Evolutionary conservation across 495 filamentous ascomycete species (phyloP).

Genomic region (Penicillium flavigenum): DNA sequence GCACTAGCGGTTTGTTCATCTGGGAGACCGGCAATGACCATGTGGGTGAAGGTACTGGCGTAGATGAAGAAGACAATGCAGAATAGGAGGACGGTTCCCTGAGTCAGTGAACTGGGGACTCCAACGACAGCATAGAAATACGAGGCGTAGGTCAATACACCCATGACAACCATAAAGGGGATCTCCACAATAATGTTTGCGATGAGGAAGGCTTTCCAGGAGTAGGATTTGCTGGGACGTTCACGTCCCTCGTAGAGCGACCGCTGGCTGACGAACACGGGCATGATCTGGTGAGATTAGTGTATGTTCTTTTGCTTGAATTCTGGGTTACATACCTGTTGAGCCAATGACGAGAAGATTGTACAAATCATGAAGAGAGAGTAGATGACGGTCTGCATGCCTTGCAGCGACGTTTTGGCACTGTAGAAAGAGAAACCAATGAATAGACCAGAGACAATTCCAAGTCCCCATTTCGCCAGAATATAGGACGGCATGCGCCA

Average conservation of each 20-base stretch:
- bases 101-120: conserved; percentile 40
- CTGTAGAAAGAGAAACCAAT: conserved; percentile 59
- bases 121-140: conserved; percentile 52
- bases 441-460: conserved; percentile 54
- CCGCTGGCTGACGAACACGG: conserved; percentile 61
- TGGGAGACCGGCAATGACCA: conserved; percentile 57
- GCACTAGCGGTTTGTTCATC: conserved; percentile 54
- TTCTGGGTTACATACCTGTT: conserved; percentile 42
- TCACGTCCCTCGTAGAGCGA: conserved; percentile 69
- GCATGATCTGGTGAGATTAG: conserved; percentile 55
- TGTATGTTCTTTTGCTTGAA: background rate
- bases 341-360: conserved; percentile 51
- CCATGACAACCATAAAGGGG: conserved; percentile 47
- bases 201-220: conserved; percentile 67
- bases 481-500: conserved; percentile 56
- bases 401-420: conserved; percentile 44
- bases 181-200: conserved; percentile 59
- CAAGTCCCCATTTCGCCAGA: conserved; percentile 32
- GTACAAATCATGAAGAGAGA: conserved; percentile 62
- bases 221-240: conserved; percentile 64
- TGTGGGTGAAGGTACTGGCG: conserved; percentile 50
- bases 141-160: conserved; percentile 42
- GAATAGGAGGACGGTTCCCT: conserved; percentile 53
- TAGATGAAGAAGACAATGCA: conserved; percentile 52
- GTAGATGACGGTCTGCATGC: conserved; percentile 55